A percentile compares a stretch with the other conserved stretches of the same genome.
Conservation (phyloP, 257 asterid genomes). For the Nicotiana undulata region DNA sequence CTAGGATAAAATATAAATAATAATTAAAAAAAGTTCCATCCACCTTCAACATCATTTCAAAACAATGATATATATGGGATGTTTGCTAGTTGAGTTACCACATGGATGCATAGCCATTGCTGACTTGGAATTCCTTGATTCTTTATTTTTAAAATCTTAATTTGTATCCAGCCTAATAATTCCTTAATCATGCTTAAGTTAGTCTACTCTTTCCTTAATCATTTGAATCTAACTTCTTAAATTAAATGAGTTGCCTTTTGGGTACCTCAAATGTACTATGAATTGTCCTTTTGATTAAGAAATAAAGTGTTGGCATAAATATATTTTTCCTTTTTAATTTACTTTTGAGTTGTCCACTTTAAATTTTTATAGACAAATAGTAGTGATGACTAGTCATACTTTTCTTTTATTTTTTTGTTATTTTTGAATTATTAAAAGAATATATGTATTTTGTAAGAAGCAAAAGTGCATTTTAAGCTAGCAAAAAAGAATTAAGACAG, state of each 20-base stretch:
- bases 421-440: not conserved
- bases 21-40: no score
- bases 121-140: not conserved
- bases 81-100: no score
- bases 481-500: slow-evolving; percentile 2
- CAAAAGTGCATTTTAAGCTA: slow-evolving; percentile 14
- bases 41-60: no score
- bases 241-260: slow-evolving; percentile 6
- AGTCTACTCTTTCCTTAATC: slow-evolving; percentile 4
- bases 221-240: not conserved
- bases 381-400: not conserved
- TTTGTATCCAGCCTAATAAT: slow-evolving; percentile 6
- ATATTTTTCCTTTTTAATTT: not conserved
- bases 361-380: not conserved
- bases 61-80: no score
- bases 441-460: slow-evolving; percentile 1
- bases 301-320: not conserved
- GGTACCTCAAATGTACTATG: not conserved
- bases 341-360: not conserved
- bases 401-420: not conserved
- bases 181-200: slow-evolving; percentile 7
- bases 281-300: not conserved
- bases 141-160: not conserved
- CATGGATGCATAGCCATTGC: not conserved
- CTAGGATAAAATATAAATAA: no score